phyloP scores from a whole-genome alignment of 2,329 filamentous ascomycete genomes.

The Hymenoscyphus infarciens region DNA sequence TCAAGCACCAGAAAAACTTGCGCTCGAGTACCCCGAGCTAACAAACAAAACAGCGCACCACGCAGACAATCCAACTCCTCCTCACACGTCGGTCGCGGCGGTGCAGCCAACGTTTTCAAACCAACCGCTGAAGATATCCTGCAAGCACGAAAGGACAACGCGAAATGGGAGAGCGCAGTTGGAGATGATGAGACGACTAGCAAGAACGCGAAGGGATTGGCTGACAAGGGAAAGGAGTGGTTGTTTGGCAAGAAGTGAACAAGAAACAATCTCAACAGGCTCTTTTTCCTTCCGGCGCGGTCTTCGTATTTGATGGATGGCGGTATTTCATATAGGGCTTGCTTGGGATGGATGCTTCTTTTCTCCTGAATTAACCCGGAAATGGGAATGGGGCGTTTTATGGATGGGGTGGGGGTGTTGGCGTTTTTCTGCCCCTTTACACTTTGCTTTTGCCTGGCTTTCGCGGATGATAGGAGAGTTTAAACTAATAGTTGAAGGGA shows the following conservation, averaged over 20 bases:
- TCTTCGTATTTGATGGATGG: not conserved
- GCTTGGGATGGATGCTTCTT: not conserved
- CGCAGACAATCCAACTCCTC: constrained; percentile 56
- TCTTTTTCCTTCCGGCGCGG: not conserved
- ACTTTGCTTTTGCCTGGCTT: not conserved
- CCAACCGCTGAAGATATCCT: constrained; percentile 37
- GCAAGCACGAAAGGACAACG: constrained; percentile 33
- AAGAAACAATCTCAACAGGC: not conserved
- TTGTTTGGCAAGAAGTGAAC: constrained; percentile 39
- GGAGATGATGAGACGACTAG: constrained; percentile 23
- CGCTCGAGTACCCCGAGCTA: not conserved
- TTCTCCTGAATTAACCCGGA: not conserved
- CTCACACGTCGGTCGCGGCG: constrained; percentile 69
- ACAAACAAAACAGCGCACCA: constrained; percentile 17
- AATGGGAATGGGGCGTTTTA: not conserved
- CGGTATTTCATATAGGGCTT: not conserved
- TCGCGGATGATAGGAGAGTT: not conserved
- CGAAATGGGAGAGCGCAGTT: constrained; percentile 29
- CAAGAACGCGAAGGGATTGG: constrained; percentile 48
- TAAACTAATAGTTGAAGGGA: no score
- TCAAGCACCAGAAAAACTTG: no score
- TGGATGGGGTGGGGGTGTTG: not conserved
- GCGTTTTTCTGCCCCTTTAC: not conserved
- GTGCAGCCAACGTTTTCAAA: constrained; percentile 67
- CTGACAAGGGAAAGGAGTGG: not conserved